Base-by-base conservation (phyloP, 2,329 filamentous ascomycete genomes). In the Didymella segeticola region DNA sequence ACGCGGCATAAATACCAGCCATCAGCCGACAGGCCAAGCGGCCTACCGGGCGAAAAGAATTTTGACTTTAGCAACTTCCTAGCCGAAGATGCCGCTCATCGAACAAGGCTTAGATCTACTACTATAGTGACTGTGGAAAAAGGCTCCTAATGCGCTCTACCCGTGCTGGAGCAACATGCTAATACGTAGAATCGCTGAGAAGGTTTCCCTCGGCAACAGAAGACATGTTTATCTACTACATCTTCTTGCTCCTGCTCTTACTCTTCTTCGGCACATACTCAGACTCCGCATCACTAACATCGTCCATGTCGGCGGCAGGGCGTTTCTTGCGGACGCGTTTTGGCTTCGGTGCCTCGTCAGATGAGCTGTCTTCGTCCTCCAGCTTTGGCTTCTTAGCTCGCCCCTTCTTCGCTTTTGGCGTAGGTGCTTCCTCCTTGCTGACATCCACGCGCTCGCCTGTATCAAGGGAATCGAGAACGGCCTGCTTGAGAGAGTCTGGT, bases 391-490 rank as follows among this genome's bases (percentile, higher is more conserved):
- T 61, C 54, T 61, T 64, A 46, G 23, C n/a, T 58, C 29, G 14
- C 58, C 51, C 61, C 58, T 20, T 61, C 43, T 43, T 60, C 50
- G 30, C 54, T 33, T 42, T 27, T 14, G 10, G 10, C 2, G 27
- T 14, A 19, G 30, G 33, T 15, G 29, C 29, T 31, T 26, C 34
- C 34, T 12, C 19, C 1, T 25, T 33, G 17, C 12, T 27, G 12
- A 31, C 39, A 8, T 50, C 50, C 4, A 48, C 57, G 31, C 60
- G 56, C 3, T 62, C 58, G 22, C 55, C 34, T 7, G 19, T 34
- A 5, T 55, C 47, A 14, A 96, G 71, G 34, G 88, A 89, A 31
- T 83, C 81, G 43, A 82, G 80, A 57, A 96, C 79, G 78, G 92
- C 95, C 26, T 83, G 83, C 73, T 91, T 84, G 3, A 86, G 63